These are phyloP conservation scores for Takakia lepidozioides DNA, from an alignment of 225 moss, liverwort and hornwort species.

Conservation along the genomic window DNA sequence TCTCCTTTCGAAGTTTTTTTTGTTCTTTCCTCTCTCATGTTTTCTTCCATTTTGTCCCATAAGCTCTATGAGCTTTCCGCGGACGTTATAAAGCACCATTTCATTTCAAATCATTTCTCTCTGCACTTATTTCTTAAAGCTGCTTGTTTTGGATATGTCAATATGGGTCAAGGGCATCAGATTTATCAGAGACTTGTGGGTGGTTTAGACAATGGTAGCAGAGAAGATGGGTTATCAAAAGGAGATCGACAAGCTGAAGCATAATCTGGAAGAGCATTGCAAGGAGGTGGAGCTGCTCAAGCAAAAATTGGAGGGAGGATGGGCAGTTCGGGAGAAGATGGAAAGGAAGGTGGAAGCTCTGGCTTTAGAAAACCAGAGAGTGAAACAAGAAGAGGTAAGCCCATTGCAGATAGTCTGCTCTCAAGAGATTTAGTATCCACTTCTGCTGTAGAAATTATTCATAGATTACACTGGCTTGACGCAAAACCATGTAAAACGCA, in stretches of 20 bases:
- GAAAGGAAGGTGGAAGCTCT: slow-evolving; percentile 51
- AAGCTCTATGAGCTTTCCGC: too few species aligned
- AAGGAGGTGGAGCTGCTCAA: slow-evolving; percentile 45
- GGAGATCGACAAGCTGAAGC: slow-evolving; percentile 50
- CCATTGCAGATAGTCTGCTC: background rate
- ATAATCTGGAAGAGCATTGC: slow-evolving; percentile 37
- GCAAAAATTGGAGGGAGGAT: slow-evolving; percentile 65
- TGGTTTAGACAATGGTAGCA: slow-evolving; percentile 42
- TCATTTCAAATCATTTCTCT: too few species aligned
- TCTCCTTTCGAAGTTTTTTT: too few species aligned
- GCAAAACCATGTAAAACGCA: too few species aligned
- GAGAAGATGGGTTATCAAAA: slow-evolving; percentile 42
- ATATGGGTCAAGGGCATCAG: too few species aligned
- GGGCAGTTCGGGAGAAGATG: slow-evolving; percentile 56
- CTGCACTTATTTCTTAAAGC: too few species aligned
- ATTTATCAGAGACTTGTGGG: background rate
- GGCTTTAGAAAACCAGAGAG: slow-evolving; percentile 27
- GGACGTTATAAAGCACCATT: too few species aligned
- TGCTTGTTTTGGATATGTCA: too few species aligned
- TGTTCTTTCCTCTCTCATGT: too few species aligned
- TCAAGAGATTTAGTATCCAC: background rate
- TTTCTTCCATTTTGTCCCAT: too few species aligned
- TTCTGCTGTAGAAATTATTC: background rate
- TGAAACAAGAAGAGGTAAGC: slow-evolving; percentile 40
- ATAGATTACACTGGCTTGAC: too few species aligned